Percentiles rank a stretch among this genome's conserved stretches.
Conservation (phyloP, 2,329 filamentous ascomycete genomes). For the Pestalotiopsis sp. region DNA sequence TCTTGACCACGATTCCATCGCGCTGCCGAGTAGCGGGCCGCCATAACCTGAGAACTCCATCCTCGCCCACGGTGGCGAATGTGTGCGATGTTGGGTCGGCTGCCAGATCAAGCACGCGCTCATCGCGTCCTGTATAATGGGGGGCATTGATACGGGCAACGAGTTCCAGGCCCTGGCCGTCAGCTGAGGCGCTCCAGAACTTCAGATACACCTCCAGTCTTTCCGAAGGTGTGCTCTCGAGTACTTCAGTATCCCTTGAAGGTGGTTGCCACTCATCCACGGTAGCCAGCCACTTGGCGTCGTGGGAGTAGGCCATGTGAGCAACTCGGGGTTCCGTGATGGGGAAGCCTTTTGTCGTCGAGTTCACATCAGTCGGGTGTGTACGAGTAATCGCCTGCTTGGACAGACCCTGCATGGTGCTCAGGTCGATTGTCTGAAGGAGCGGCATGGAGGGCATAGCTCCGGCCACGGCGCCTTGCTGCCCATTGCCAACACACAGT, state of each 20-base stretch:
- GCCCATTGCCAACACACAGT: conserved; percentile 67
- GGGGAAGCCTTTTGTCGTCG: conserved; percentile 70
- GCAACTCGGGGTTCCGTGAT: conserved; percentile 80
- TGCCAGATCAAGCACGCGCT: conserved; percentile 72
- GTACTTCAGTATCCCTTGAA: conserved; percentile 64
- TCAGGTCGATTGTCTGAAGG: conserved; percentile 87
- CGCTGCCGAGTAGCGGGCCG: conserved; percentile 70
- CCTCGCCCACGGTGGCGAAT: conserved; percentile 85
- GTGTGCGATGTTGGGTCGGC: conserved; percentile 69
- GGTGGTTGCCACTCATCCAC: conserved; percentile 89
- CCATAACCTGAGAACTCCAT: conserved; percentile 81
- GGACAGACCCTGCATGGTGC: conserved; percentile 74
- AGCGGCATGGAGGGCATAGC: conserved; percentile 55
- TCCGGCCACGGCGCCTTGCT: conserved; percentile 57
- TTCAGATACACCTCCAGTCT: conserved; percentile 81
- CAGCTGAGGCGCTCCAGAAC: conserved; percentile 76
- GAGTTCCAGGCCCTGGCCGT: conserved; percentile 63
- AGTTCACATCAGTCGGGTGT: conserved; percentile 80
- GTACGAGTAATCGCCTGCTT: conserved; percentile 89
- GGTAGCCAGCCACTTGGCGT: conserved; percentile 89
- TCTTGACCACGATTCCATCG: conserved; percentile 68
- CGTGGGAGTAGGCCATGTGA: conserved; percentile 73
- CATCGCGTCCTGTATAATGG: conserved; percentile 62
- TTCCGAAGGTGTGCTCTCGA: conserved; percentile 49
- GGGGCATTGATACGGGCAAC: conserved; percentile 84